Percentiles rank a stretch among this genome's conserved stretches.
phyloP scores from a whole-genome alignment of 441 rosid species.

The Aleurites moluccanus region DNA sequence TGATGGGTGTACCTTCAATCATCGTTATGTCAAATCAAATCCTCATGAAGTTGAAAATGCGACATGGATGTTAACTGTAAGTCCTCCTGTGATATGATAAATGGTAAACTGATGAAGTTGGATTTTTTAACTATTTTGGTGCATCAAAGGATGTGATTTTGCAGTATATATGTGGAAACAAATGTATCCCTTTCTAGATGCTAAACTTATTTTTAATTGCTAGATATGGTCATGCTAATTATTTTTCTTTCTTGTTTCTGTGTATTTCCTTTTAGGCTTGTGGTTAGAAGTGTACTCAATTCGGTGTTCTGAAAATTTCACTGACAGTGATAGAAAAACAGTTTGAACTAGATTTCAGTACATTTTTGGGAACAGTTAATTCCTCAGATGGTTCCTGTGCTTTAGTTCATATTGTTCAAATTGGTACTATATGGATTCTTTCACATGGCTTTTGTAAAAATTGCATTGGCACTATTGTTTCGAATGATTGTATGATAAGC shows the following conservation, averaged over 20 bases:
- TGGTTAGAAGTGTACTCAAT: background rate
- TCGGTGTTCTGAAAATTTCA: background rate
- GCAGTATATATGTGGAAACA: background rate
- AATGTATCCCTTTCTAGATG: background rate
- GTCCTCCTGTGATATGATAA: background rate
- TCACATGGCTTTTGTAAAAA: background rate
- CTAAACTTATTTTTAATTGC: background rate
- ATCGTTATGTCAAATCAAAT: slow-evolving; percentile 71
- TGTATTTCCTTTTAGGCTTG: background rate
- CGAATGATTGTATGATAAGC: background rate
- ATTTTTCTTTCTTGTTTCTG: background rate
- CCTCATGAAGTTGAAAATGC: slow-evolving; percentile 79
- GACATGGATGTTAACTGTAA: slow-evolving; percentile 80
- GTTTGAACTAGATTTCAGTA: background rate
- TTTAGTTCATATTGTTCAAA: background rate
- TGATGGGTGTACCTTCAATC: slow-evolving; percentile 68
- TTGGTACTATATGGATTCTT: background rate
- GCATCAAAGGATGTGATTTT: background rate
- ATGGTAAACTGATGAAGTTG: background rate
- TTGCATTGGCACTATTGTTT: background rate
- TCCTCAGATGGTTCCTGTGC: slow-evolving; percentile 1
- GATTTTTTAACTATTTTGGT: background rate
- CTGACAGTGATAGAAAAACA: background rate
- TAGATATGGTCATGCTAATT: background rate
- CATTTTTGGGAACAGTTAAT: background rate